Conservation (phyloP, 106 monocot species). For the Dendrobium huoshanense region DNA sequence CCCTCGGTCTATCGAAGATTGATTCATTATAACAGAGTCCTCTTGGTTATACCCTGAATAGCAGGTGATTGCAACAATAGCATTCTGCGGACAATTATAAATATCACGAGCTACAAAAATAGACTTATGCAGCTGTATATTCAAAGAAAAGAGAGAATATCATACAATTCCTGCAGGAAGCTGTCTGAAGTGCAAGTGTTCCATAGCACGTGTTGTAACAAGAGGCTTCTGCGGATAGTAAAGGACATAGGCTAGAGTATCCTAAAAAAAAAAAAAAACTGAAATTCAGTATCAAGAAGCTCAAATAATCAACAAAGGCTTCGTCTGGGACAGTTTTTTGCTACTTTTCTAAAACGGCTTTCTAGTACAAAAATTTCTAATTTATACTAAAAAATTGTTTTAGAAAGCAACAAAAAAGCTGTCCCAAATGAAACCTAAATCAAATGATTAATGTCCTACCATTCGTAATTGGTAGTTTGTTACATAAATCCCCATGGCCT, state of each 20-base stretch:
- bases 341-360: no score
- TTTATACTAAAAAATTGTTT: no score
- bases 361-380: no score
- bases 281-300: neutral
- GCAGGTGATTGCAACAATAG: conserved; percentile 98
- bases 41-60: conserved; percentile 99
- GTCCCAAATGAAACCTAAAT: neutral
- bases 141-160: neutral
- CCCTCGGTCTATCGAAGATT: conserved; percentile 97
- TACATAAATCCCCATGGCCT: conserved; percentile 99
- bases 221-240: conserved; percentile 99
- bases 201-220: conserved; percentile 99
- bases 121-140: neutral
- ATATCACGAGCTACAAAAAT: neutral
- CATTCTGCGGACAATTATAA: conserved; percentile 56
- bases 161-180: conserved; percentile 98
- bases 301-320: neutral
- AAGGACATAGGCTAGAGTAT: conserved; percentile 96
- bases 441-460: conserved; percentile 30
- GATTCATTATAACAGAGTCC: conserved; percentile 99
- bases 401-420: no score
- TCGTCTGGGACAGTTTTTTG: no score
- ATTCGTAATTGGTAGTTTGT: conserved; percentile 96
- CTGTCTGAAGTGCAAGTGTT: conserved; percentile 97
- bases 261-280: conserved; percentile 33